phyloP scores from a whole-genome alignment of 1,139 yeast species.

The Hemisphaericaspora lyxosophila region DNA sequence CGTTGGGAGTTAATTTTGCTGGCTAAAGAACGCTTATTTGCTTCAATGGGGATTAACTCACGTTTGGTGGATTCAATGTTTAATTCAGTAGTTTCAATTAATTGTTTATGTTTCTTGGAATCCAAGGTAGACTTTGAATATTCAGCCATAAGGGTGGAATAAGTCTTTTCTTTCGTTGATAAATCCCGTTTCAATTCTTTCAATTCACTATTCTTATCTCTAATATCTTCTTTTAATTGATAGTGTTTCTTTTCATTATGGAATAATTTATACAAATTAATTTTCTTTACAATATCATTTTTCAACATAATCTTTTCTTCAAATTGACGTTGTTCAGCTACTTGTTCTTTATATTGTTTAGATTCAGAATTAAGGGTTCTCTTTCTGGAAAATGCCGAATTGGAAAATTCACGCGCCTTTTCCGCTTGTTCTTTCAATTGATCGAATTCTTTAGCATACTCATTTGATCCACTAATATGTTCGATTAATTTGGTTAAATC shows the following conservation, averaged over 20 bases:
- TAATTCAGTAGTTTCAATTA: slow-evolving; percentile 33
- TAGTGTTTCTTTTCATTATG: slow-evolving; percentile 58
- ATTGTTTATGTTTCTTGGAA: slow-evolving; percentile 39
- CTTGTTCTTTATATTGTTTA: slow-evolving; percentile 76
- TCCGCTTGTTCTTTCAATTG: slow-evolving; percentile 63
- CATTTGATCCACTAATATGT: slow-evolving; percentile 78
- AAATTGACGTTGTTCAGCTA: slow-evolving; percentile 69
- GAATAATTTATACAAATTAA: slow-evolving; percentile 64
- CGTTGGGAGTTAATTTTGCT: slow-evolving; percentile 50
- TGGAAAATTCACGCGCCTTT: slow-evolving; percentile 62
- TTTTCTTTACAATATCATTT: slow-evolving; percentile 44
- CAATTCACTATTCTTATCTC: slow-evolving; percentile 28
- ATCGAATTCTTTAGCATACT: slow-evolving; percentile 69
- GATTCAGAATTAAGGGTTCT: slow-evolving; percentile 75
- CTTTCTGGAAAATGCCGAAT: slow-evolving; percentile 67
- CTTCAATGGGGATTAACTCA: slow-evolving; percentile 55
- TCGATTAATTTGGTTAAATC: slow-evolving; percentile 78
- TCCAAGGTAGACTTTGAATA: slow-evolving; percentile 50
- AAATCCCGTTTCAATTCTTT: slow-evolving; percentile 27
- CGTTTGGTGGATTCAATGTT: slow-evolving; percentile 46
- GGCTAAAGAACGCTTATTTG: slow-evolving; percentile 50
- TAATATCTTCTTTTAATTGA: slow-evolving; percentile 24
- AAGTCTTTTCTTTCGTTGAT: slow-evolving; percentile 23
- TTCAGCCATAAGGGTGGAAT: slow-evolving; percentile 36
- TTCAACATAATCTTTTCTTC: slow-evolving; percentile 56